Conservation (phyloP, 495 filamentous ascomycete species). For the Tuber microsphaerosporum region DNA sequence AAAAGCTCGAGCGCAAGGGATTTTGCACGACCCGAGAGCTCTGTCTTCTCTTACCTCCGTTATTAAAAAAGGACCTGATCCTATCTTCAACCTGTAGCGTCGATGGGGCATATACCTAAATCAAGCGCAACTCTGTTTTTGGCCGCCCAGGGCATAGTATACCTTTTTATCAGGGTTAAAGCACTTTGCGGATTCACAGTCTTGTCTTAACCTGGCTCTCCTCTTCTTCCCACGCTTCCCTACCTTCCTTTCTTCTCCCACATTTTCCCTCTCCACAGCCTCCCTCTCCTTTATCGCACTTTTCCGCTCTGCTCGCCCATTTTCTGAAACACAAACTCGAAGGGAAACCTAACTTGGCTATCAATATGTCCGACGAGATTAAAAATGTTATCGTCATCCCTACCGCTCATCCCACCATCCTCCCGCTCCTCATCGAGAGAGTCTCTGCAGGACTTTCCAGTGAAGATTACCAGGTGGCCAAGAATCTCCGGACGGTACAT, state of each 20-base stretch:
- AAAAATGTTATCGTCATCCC: not conserved
- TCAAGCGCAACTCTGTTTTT: not conserved
- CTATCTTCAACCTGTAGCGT: not conserved
- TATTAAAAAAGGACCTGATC: not conserved
- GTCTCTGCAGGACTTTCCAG: not conserved
- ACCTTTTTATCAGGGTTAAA: not conserved
- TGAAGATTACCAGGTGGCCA: not conserved
- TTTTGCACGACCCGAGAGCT: too few relatives aligned
- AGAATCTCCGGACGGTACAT: not conserved
- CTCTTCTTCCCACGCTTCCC: not conserved
- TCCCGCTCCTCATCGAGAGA: not conserved
- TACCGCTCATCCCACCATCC: not conserved
- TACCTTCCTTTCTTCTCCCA: not conserved
- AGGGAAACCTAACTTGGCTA: not conserved
- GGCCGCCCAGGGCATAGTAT: not conserved
- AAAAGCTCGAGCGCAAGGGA: not conserved
- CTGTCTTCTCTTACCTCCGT: rapidly evolving
- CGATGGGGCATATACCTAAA: not conserved
- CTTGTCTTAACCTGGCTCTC: not conserved
- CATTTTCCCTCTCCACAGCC: not conserved
- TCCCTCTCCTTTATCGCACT: not conserved
- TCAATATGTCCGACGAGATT: not conserved
- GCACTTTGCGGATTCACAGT: not conserved
- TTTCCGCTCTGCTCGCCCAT: not conserved
- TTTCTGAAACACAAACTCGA: not conserved